phyloP scores from a whole-genome alignment of 441 rosid species.

The Sinapis alba region DNA sequence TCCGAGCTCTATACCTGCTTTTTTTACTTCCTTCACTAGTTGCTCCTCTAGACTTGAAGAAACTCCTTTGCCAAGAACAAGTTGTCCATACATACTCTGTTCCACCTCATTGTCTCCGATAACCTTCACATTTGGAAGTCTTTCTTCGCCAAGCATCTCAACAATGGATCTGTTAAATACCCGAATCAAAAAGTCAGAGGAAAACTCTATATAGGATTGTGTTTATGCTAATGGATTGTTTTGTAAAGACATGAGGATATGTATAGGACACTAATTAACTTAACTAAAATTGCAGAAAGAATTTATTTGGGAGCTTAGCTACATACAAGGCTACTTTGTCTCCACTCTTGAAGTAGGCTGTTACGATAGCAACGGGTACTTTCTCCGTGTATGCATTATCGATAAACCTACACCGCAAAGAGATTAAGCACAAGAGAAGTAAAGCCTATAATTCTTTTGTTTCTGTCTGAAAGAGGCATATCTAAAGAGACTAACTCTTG shows the following conservation, averaged over 20 bases:
- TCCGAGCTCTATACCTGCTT: conserved; percentile 58
- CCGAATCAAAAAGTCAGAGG: conserved; percentile 8
- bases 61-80: conserved; percentile 64
- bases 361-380: conserved; percentile 61
- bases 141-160: conserved; percentile 78
- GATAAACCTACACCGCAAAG: conserved; percentile 61
- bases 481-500: conserved; percentile 66
- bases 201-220: background rate
- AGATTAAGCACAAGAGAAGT: background rate
- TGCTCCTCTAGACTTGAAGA: conserved; percentile 70
- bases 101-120: conserved; percentile 69
- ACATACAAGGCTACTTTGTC: conserved; percentile 75
- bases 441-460: background rate
- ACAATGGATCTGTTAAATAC: conserved; percentile 60
- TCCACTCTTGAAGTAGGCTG: conserved; percentile 69
- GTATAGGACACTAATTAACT: background rate
- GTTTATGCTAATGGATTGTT: background rate
- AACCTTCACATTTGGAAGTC: conserved; percentile 62
- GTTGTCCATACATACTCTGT: conserved; percentile 79
- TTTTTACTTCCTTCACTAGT: conserved; percentile 73
- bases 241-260: background rate
- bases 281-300: background rate
- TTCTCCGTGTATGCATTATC: conserved; percentile 63
- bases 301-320: background rate
- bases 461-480: background rate